These are phyloP conservation scores for Geotrichum bryndzae DNA, from an alignment of 1,139 yeast species.

Conservation along the genomic window DNA sequence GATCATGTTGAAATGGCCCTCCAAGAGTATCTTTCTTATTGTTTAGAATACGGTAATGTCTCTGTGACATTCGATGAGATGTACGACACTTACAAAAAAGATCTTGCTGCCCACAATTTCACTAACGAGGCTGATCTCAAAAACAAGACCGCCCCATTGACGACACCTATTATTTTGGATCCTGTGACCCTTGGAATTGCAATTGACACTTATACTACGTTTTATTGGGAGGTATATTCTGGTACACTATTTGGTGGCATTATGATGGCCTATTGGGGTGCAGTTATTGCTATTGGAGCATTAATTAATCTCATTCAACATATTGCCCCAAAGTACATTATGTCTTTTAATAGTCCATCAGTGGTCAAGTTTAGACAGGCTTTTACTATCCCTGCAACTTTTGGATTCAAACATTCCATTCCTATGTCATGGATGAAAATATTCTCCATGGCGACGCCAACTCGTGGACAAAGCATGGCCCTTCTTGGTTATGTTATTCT, in stretches of 20 bases:
- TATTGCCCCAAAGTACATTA: constrained; percentile 10
- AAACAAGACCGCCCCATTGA: neutral
- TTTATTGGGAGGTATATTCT: constrained; percentile 5
- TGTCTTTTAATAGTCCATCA: constrained; percentile 16
- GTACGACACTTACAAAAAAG: neutral
- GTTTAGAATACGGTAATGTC: neutral
- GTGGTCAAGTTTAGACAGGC: constrained; percentile 23
- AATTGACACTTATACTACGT: constrained; percentile 4
- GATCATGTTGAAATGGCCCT: neutral
- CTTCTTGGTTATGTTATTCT: constrained; percentile 27
- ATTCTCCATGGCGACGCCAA: constrained; percentile 28
- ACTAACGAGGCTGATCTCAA: neutral
- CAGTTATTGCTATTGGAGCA: constrained; percentile 22
- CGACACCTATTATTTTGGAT: neutral
- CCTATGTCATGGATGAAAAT: constrained; percentile 24
- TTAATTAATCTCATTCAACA: constrained; percentile 19
- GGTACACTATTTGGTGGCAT: constrained; percentile 13
- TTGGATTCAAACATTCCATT: constrained; percentile 28
- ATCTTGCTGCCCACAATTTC: neutral
- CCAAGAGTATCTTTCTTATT: neutral
- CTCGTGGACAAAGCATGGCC: constrained; percentile 30
- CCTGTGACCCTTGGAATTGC: neutral
- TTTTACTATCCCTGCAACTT: constrained; percentile 33
- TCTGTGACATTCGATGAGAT: neutral
- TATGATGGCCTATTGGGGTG: constrained; percentile 25